phyloP scores from a whole-genome alignment of 805 yeast genomes.

The Candida coleopterorum region DNA sequence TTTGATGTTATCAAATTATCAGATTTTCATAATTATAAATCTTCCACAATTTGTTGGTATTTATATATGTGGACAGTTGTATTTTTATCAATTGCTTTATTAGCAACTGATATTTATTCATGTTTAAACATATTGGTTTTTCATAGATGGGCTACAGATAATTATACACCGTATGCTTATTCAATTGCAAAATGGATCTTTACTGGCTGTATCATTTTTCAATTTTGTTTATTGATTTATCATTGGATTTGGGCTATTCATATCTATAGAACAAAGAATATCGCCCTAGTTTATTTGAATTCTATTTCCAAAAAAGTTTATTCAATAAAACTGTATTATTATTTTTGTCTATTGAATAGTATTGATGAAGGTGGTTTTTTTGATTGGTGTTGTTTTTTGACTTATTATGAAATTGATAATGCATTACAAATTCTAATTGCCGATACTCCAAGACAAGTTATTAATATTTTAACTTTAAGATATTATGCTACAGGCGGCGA shows the following conservation, averaged over 20 bases:
- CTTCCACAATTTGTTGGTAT: constrained; percentile 43
- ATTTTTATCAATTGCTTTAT: constrained; percentile 46
- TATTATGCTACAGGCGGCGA: constrained; percentile 48
- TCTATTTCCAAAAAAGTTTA: constrained; percentile 55
- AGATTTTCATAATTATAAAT: constrained; percentile 41
- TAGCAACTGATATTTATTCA: constrained; percentile 74
- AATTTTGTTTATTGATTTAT: constrained; percentile 53
- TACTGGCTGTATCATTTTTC: constrained; percentile 73
- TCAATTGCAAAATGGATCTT: constrained; percentile 65
- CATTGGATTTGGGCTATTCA: constrained; percentile 55
- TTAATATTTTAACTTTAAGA: constrained; percentile 67
- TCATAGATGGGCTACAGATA: constrained; percentile 59
- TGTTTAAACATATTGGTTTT: constrained; percentile 69
- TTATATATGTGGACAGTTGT: constrained; percentile 42
- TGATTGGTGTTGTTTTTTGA: constrained; percentile 64
- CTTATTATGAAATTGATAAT: constrained; percentile 60
- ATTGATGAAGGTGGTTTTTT: constrained; percentile 58
- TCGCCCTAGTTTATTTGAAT: constrained; percentile 68
- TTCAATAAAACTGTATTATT: constrained; percentile 52
- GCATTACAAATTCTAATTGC: constrained; percentile 63
- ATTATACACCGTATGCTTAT: constrained; percentile 43
- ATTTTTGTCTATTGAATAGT: constrained; percentile 67
- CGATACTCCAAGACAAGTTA: constrained; percentile 83
- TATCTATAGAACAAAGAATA: constrained; percentile 55
- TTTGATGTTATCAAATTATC: constrained; percentile 47